phyloP scores from a whole-genome alignment of 352 stramenopile species.

The Pythium rhizo-oryzae region DNA sequence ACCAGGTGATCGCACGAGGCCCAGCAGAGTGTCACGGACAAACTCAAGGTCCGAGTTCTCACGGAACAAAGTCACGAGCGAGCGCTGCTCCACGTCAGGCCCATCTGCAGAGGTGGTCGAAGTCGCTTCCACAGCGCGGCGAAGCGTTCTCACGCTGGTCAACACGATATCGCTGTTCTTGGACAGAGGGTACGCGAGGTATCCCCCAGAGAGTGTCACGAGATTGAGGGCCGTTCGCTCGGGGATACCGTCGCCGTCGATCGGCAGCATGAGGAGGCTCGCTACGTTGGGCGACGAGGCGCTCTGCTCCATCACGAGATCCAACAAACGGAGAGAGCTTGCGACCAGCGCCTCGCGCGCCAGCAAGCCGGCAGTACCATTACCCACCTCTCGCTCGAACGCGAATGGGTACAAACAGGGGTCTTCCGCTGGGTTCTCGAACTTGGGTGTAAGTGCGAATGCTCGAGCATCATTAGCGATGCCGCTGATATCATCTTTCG shows the following conservation, averaged over 20 bases:
- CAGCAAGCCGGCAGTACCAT: slow-evolving; percentile 23
- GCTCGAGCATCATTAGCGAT: background rate
- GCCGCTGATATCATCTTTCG: background rate
- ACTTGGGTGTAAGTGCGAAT: slow-evolving; percentile 3
- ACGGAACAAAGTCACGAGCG: slow-evolving; percentile 56
- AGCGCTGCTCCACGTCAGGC: slow-evolving; percentile 34
- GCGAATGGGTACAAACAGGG: slow-evolving; percentile 34
- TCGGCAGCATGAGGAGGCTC: slow-evolving; percentile 43
- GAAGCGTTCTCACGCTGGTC: slow-evolving; percentile 56
- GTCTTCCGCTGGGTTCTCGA: slow-evolving; percentile 11
- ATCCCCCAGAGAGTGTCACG: slow-evolving; percentile 53
- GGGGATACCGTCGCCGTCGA: slow-evolving; percentile 46
- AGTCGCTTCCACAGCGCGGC: slow-evolving; percentile 37
- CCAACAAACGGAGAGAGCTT: slow-evolving; percentile 50
- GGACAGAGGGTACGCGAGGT: slow-evolving; percentile 49
- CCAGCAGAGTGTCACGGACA: slow-evolving; percentile 45
- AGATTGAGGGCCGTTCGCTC: slow-evolving; percentile 46
- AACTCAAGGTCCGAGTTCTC: slow-evolving; percentile 41
- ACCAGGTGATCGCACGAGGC: slow-evolving; percentile 37
- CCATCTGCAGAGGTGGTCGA: background rate
- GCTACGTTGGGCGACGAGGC: slow-evolving; percentile 9
- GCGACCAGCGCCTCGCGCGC: slow-evolving; percentile 44
- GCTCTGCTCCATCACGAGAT: slow-evolving; percentile 36
- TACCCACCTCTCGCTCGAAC: slow-evolving; percentile 38
- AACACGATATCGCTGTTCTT: slow-evolving; percentile 42